Base-by-base conservation (phyloP, 2,329 filamentous ascomycete genomes). In the Talaromyces atroroseus region DNA sequence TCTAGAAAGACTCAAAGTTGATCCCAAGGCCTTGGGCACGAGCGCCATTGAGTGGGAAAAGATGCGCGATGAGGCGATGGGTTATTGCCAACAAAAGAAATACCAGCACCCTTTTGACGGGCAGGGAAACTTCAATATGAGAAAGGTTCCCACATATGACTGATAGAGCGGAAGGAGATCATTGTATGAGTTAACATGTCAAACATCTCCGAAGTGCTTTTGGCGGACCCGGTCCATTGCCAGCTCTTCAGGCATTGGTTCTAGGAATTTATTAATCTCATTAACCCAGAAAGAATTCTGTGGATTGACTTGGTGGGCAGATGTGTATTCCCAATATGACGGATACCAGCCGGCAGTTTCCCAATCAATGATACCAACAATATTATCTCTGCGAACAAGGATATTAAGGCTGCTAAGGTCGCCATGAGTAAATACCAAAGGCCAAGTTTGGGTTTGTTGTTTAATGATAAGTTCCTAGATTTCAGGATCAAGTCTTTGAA, bases 341-440 rank as follows among this genome's bases (percentile, higher is more conserved):
- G 62, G 66, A 62, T 66, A 70, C 66, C 64, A 69, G 29, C 68
- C 64, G 56, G 68, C 63, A 26, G 65, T 66, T 59, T 68, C 65
- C 66, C 62, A 68, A 52, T 68, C 64, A 59, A 69, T 56, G 26
- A 68, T 63, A 7, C 75, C 76, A 40, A 74, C 70, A 29, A 82
- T 63, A 5, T 71, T 63, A 52, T 76, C 71, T 5, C 68, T 72
- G 6, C 64, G 64, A 18, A 61, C 61, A 45, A 71, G 58, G 38
- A 71, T 67, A 40, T 72, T 70, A 3, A 68, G 63, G 10, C 65
- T 68, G 71, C 77, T 44, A 67, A 83, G 67, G 63, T 83, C 80
- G 2, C 74, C 74, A 66, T 83, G 79, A 1, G 78, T 78, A 58
- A 83, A 76, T 1, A 76, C 70, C 7, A 70, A 60, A 24, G 63